These are phyloP conservation scores for Delonix regia DNA, from an alignment of 306 rosid species.

Conservation along the genomic window DNA sequence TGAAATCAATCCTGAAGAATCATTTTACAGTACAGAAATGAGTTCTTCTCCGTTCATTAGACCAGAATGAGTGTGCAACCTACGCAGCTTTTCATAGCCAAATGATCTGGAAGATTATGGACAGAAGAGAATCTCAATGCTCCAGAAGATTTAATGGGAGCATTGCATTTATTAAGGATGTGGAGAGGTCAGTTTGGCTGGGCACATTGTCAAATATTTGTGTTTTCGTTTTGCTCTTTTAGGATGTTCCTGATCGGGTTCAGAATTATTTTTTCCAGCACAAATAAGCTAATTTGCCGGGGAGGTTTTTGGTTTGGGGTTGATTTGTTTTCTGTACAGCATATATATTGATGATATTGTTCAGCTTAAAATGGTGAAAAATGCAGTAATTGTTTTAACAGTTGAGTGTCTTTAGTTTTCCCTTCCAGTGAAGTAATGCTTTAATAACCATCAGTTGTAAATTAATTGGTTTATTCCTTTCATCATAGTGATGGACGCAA, in stretches of 20 bases:
- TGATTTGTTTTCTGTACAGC: conserved; percentile 59
- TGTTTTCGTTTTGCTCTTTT: conserved; percentile 32
- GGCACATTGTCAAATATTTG: conserved; percentile 26
- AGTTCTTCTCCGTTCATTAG: conserved; percentile 64
- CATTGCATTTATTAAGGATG: conserved; percentile 30
- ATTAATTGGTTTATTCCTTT: no score
- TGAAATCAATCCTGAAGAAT: conserved; percentile 62
- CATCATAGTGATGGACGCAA: no score
- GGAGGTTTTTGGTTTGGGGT: conserved; percentile 53
- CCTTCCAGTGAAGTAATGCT: neutral
- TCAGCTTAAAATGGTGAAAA: conserved; percentile 33
- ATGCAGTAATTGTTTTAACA: neutral
- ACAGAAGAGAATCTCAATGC: neutral
- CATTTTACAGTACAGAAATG: conserved; percentile 75
- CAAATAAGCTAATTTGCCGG: conserved; percentile 48
- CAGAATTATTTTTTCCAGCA: conserved; percentile 43
- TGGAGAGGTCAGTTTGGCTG: conserved; percentile 29
- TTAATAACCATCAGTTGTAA: neutral
- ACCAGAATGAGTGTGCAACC: conserved; percentile 53
- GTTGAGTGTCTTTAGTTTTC: neutral
- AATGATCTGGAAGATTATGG: conserved; percentile 18
- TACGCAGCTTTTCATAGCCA: conserved; percentile 15
- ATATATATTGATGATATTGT: conserved; percentile 42
- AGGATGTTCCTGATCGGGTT: conserved; percentile 43
- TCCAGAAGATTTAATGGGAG: conserved; percentile 36